These are phyloP conservation scores for Plasmodium inui DNA, from an alignment of 169 alveolate genomes.

Conservation along the genomic window DNA sequence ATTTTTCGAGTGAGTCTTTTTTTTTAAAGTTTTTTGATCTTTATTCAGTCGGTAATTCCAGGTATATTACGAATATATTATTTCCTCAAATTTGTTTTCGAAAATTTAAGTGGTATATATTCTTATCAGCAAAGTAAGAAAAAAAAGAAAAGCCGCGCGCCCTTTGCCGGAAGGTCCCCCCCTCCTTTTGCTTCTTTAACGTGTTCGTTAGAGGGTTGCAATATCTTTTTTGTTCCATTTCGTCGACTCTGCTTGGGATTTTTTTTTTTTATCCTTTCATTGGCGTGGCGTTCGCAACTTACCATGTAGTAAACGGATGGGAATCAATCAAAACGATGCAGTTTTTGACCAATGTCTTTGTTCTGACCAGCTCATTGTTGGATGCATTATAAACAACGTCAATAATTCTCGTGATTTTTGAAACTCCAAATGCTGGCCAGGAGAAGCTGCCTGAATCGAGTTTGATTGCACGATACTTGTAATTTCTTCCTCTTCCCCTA, in stretches of 20 bases:
- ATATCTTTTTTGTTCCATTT: not conserved
- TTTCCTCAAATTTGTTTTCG: slow-evolving; percentile 38
- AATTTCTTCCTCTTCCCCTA: slow-evolving; percentile 98
- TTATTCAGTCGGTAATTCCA: slow-evolving; percentile 78
- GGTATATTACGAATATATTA: slow-evolving; percentile 39
- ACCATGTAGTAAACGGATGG: slow-evolving; percentile 98
- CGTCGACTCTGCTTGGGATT: not conserved
- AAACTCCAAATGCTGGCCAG: slow-evolving; percentile 95
- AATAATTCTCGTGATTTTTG: slow-evolving; percentile 95
- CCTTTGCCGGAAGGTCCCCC: not conserved
- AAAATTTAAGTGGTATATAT: slow-evolving; percentile 19
- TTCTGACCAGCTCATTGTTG: slow-evolving; percentile 99
- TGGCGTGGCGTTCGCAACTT: not conserved
- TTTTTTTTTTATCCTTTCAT: not conserved
- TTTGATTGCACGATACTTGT: slow-evolving; percentile 96
- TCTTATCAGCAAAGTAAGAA: slow-evolving; percentile 44
- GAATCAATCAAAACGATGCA: slow-evolving; percentile 98
- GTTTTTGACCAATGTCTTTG: slow-evolving; percentile 98
- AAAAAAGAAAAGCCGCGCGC: not conserved
- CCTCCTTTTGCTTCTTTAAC: not conserved
- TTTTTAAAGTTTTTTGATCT: not conserved
- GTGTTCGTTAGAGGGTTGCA: not conserved
- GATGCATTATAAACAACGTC: slow-evolving; percentile 99
- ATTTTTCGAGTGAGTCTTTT: not conserved
- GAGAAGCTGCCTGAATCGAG: slow-evolving; percentile 97